phyloP scores from a whole-genome alignment of 163 green algal species.

The Scenedesmus sp. region DNA sequence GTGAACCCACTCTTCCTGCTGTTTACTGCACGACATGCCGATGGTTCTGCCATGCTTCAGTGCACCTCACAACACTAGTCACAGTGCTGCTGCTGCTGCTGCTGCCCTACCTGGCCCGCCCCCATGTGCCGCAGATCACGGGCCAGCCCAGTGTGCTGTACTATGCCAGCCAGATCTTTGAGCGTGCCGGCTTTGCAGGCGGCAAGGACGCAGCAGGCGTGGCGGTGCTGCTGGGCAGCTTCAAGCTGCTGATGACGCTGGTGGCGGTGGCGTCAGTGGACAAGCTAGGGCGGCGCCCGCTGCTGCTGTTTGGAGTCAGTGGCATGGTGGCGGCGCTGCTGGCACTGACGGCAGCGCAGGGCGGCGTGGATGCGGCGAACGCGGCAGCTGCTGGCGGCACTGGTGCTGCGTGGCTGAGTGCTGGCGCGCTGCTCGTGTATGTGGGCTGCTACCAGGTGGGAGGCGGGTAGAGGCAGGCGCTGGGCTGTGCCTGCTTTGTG shows the following conservation, averaged over 20 bases:
- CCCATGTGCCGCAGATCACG: constrained; percentile 84
- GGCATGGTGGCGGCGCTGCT: constrained; percentile 68
- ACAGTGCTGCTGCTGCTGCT: not conserved
- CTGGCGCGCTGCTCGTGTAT: constrained; percentile 87
- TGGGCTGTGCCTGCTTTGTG: not conserved
- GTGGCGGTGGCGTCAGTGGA: constrained; percentile 83
- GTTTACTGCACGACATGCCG: not conserved
- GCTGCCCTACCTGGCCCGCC: not conserved
- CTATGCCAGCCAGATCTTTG: constrained; percentile 86
- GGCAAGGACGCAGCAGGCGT: constrained; percentile 56
- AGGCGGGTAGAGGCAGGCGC: not conserved
- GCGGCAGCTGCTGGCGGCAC: not conserved
- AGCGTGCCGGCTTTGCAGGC: constrained; percentile 79
- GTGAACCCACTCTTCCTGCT: too few relatives aligned
- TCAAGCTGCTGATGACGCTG: constrained; percentile 92
- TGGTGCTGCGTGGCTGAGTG: constrained; percentile 66
- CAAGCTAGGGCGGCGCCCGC: constrained; percentile 46
- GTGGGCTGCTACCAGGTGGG: constrained; percentile 87
- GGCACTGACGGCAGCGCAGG: constrained; percentile 60
- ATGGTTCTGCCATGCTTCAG: not conserved
- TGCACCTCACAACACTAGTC: not conserved
- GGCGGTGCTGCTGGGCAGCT: constrained; percentile 83
- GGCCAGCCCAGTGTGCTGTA: constrained; percentile 96
- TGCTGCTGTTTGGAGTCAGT: constrained; percentile 83
- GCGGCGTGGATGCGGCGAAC: constrained; percentile 25